Percentiles rank a stretch among this genome's conserved stretches.
Conservation (phyloP, 768 basidiomycete genomes). For the Amanita pallidorosea region DNA sequence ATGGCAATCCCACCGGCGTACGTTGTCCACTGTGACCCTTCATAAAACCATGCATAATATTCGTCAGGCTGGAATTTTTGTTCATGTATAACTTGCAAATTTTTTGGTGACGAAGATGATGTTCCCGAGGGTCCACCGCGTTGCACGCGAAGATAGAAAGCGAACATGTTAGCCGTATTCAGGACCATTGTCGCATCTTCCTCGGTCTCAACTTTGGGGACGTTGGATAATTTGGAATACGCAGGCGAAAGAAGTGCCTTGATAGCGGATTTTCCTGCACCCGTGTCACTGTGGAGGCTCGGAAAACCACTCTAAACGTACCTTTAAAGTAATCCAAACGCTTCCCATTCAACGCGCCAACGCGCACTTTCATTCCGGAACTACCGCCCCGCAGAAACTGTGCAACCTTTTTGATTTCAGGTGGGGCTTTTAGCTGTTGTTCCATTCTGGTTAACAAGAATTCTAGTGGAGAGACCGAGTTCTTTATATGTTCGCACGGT, state of each 20-base stretch:
- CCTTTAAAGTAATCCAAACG: constrained; percentile 98
- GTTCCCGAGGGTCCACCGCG: constrained; percentile 58
- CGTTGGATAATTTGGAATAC: constrained; percentile 81
- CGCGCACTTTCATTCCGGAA: constrained; percentile 79
- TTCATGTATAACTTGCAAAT: constrained; percentile 69
- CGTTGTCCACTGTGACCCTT: constrained; percentile 88
- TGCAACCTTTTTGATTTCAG: constrained; percentile 72
- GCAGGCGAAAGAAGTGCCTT: constrained; percentile 88
- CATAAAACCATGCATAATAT: constrained; percentile 97
- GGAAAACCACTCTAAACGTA: constrained; percentile 17
- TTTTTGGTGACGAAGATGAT: constrained; percentile 67
- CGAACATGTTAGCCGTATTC: constrained; percentile 61
- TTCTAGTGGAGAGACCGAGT: not conserved
- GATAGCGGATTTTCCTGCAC: constrained; percentile 79
- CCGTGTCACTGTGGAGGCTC: not conserved
- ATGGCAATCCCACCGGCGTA: constrained; percentile 85
- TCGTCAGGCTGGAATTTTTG: constrained; percentile 69
- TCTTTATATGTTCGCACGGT: not conserved
- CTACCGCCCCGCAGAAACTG: constrained; percentile 81
- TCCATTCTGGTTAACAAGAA: constrained; percentile 30
- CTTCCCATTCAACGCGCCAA: constrained; percentile 89
- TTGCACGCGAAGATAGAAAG: constrained; percentile 90
- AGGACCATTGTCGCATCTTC: constrained; percentile 64
- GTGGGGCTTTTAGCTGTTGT: constrained; percentile 71
- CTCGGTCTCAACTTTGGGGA: constrained; percentile 64